These are phyloP conservation scores for Castanopsis chinensis DNA, from an alignment of 306 rosid species.

Conservation along the genomic window DNA sequence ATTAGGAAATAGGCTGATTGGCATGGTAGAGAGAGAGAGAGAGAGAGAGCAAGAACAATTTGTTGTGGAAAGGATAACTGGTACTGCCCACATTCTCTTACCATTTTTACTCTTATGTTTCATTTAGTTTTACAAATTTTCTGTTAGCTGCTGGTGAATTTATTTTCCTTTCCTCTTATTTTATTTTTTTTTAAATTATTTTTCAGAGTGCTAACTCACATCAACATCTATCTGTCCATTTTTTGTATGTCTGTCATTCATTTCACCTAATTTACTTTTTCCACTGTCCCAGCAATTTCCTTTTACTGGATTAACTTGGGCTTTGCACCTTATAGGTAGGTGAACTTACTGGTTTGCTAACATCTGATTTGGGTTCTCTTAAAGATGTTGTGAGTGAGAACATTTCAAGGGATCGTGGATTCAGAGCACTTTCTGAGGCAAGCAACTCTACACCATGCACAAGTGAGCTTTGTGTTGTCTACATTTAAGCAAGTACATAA, in stretches of 20 bases:
- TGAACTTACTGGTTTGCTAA: conserved; percentile 85
- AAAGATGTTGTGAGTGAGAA: conserved; percentile 77
- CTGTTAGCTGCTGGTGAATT: background rate
- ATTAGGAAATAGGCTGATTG: background rate
- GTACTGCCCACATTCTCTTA: background rate
- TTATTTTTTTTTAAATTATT: background rate
- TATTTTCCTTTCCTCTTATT: background rate
- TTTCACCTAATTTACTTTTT: background rate
- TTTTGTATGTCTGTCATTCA: background rate
- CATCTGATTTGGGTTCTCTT: conserved; percentile 89
- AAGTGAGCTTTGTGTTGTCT: conserved; percentile 88
- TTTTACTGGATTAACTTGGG: conserved; percentile 29
- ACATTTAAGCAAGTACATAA: conserved; percentile 48
- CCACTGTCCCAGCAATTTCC: background rate
- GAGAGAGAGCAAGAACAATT: background rate
- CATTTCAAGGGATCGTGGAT: conserved; percentile 91
- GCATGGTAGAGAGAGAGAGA: background rate
- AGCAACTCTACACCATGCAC: conserved; percentile 90
- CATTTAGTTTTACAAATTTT: background rate
- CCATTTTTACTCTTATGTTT: background rate
- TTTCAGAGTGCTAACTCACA: background rate
- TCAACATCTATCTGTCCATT: background rate
- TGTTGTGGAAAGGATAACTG: background rate
- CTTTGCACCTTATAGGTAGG: conserved; percentile 66
- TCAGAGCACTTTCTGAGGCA: conserved; percentile 99